A percentile compares a stretch with the other conserved stretches of the same genome.
These are phyloP conservation scores for Leccinum aurantiacum DNA, from an alignment of 768 basidiomycete genomes.

Conservation along the genomic window DNA sequence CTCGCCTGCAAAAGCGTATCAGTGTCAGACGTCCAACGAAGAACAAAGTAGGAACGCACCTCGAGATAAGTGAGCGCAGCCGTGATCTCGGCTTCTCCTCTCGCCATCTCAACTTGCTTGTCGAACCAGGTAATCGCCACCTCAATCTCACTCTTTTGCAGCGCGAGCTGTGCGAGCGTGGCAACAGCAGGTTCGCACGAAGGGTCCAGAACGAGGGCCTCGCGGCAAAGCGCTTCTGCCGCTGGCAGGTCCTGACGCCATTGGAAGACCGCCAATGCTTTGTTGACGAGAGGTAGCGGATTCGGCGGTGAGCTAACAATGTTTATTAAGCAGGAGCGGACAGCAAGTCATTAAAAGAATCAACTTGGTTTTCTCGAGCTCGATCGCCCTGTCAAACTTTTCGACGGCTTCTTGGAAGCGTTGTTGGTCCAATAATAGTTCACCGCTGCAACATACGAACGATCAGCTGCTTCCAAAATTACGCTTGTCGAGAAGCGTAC, in stretches of 20 bases:
- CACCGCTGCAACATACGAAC: conserved; percentile 58
- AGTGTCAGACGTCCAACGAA: too few species aligned
- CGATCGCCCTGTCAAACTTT: conserved; percentile 90
- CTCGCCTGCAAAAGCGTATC: conserved; percentile 59
- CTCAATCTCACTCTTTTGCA: conserved; percentile 89
- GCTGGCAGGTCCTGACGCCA: conserved; percentile 87
- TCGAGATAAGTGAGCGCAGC: conserved; percentile 77
- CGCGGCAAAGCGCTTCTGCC: conserved; percentile 82
- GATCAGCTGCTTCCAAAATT: neutral
- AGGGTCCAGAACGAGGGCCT: conserved; percentile 85
- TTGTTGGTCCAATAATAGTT: conserved; percentile 89
- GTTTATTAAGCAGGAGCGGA: neutral
- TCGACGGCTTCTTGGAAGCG: conserved; percentile 86
- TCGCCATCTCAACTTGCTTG: conserved; percentile 78
- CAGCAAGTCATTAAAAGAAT: conserved; percentile 12
- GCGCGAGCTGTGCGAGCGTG: conserved; percentile 87
- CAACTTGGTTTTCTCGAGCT: conserved; percentile 78
- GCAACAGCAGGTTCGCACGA: conserved; percentile 97
- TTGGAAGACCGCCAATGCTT: conserved; percentile 94
- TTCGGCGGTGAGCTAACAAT: conserved; percentile 57
- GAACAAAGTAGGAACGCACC: conserved; percentile 41
- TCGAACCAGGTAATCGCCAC: conserved; percentile 86
- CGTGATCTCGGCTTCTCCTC: conserved; percentile 87
- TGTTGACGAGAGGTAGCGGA: conserved; percentile 94
- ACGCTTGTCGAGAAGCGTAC: conserved; percentile 43